phyloP scores from a whole-genome alignment of 164 flowering plant genomes.

The Macadamia tetraphylla region DNA sequence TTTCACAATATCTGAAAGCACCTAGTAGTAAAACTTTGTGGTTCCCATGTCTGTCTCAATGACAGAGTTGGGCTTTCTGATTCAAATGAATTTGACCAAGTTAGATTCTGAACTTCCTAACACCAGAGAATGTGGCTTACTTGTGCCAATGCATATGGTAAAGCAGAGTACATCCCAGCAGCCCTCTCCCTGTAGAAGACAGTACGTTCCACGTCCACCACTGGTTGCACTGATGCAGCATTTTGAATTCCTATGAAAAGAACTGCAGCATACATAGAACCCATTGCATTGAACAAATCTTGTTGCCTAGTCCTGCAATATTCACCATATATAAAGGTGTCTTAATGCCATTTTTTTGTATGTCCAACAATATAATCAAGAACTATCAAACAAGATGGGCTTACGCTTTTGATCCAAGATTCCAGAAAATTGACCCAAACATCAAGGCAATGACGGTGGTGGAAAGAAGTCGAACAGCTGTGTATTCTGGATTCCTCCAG shows the following conservation, averaged over 20 bases:
- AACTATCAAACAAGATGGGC: not conserved
- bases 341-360: not conserved
- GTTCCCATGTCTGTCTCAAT: no score
- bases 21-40: no score
- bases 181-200: slow-evolving; percentile 59
- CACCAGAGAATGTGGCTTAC: slow-evolving; percentile 13
- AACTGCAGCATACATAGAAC: slow-evolving; percentile 57
- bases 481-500: slow-evolving; percentile 32
- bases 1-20: not conserved
- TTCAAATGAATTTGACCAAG: no score
- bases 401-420: slow-evolving; percentile 30
- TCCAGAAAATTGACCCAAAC: slow-evolving; percentile 32
- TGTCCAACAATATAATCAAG: no score
- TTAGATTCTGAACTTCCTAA: no score
- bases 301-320: slow-evolving; percentile 25
- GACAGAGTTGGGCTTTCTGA: no score
- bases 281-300: slow-evolving; percentile 53
- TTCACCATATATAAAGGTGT: not conserved
- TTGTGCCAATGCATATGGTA: slow-evolving; percentile 59
- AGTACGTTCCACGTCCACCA: slow-evolving; percentile 47
- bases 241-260: slow-evolving; percentile 49
- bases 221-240: slow-evolving; percentile 54
- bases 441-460: slow-evolving; percentile 25
- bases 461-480: slow-evolving; percentile 28
- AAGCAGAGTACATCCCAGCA: slow-evolving; percentile 59